Evolutionary conservation across 257 asterid genomes (phyloP).

Genomic region (Solanum habrochaites): DNA sequence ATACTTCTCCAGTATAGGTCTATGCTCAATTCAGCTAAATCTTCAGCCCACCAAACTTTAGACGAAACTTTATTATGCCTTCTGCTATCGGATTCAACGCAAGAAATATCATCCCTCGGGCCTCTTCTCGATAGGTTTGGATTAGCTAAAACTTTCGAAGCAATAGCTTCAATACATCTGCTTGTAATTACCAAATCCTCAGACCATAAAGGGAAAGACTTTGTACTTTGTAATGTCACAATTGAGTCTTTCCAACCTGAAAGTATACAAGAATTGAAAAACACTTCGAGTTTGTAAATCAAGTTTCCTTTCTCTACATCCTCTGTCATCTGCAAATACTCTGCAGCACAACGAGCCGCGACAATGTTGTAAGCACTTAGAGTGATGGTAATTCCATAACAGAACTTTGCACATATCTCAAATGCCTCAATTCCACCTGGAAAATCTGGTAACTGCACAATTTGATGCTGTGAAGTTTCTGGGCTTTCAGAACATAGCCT

Average conservation of each 20-base stretch:
- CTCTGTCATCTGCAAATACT: constrained; percentile 79
- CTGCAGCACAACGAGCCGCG: constrained; percentile 64
- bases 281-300: constrained; percentile 60
- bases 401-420: constrained; percentile 82
- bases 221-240: constrained; percentile 56
- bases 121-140: constrained; percentile 65
- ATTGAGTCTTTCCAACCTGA: constrained; percentile 78
- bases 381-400: constrained; percentile 80
- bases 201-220: constrained; percentile 41
- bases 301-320: constrained; percentile 80
- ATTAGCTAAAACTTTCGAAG: constrained; percentile 43
- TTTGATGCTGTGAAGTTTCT: constrained; percentile 42
- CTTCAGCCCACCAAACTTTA: constrained; percentile 89
- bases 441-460: constrained; percentile 58
- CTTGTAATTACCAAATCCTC: constrained; percentile 60
- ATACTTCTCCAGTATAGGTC: constrained; percentile 88
- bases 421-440: constrained; percentile 85
- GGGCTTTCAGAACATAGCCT: constrained; percentile 44
- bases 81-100: constrained; percentile 45
- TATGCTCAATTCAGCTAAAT: constrained; percentile 62
- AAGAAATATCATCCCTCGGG: constrained; percentile 36
- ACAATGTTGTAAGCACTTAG: constrained; percentile 79
- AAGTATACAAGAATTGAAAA: constrained; percentile 69
- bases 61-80: constrained; percentile 16
- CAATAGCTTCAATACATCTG: constrained; percentile 62